Evolutionary conservation across 2,329 filamentous ascomycete species (phyloP), one percentile per base, ranked within the genome.

Genomic region (Aspergillus ochraceoroseus): DNA sequence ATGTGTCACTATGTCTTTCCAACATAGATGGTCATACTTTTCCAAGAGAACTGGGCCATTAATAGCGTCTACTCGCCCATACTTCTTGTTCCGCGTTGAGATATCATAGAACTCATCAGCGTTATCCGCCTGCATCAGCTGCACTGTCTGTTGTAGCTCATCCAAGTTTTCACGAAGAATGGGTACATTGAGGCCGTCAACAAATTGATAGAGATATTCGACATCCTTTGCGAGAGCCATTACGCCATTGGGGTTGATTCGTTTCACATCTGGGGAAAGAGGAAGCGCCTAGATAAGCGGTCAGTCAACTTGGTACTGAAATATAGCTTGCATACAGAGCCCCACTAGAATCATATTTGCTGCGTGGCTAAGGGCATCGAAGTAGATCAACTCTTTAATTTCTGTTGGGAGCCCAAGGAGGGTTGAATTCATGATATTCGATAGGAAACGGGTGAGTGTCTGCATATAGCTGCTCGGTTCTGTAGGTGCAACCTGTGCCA

Each of bases 81-180:
- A 98, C 62, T 95, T 94, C 69, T 85, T 89, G 67, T 95, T 95
- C 37, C 88, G 74, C 9, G 83, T 85, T 4, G 83, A 85, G 34
- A 92, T 83, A 59, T 98, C 92, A 62, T 92, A 98, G 65, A 95
- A 98, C 63, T 96, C 90, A 51, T 96, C 89, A n/a, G 87, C 80
- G 55, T 94, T 94, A 27, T 94, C 87, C 8, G 76, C 69, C 58
- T 86, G 81, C 76, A 98, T 85, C 17, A 98, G 74, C 44, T 85
- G 80, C 32, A 95, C 83, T 1, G 92, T 96, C 70, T 98, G 92
- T 54, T 90, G 83, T 23, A 98, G 72, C 67, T 96, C 92, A 55
- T 95, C 89, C 26, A 98, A 71, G 52, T 94, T 92, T 58, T 92
- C 85, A 47, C 84, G 77, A 13, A 98, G 71, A 66, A 94, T 89